Evolutionary conservation across 305 asterid genomes (phyloP), one percentile per base, ranked within the genome.

Genomic region (Plantago rigida): DNA sequence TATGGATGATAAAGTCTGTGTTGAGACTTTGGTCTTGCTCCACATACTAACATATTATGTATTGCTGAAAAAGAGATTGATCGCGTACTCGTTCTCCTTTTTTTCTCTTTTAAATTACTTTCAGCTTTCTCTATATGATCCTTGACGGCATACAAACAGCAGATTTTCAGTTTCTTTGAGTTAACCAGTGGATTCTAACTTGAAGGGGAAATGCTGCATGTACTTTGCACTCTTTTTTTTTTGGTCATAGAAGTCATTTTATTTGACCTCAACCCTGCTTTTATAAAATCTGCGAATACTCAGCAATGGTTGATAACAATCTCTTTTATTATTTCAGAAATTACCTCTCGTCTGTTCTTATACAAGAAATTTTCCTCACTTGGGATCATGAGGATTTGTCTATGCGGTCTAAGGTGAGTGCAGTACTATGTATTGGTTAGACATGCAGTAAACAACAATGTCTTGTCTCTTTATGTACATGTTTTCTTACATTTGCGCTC

Each of bases 331-430:
- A 67, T 65, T 61, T 29, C 89, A 92, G 99, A 85, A 89, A 92
- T 76, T 92, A 87, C 75, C 93, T 92, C 63, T 83, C 99, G 28
- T 87, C 99, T 60, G 82, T 92, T 72, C 89, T 92, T 48, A 85
- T 92, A 62, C 99, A 92, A 87, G 99, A 92, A 81, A 87, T 89
- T 75, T 92, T 92, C 79, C 95, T 92, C 63, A 87, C 99, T 39
- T 92, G 96, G 99, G 99, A 92, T 78, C 99, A 92, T 44, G 99
- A 92, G 74, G 99, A 89, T 80, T 70, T 87, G 68, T 71, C 96
- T 19, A 87, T 89, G 97, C 86, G 99, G 60, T 84, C 89, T 66
- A 92, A 92, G 86, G 99, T 89, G 81, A 76, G 85, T 71, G 50
- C 71, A 36, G 28, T 59, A 11, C 62, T 51, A 57, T 64, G 57